Conservation (phyloP, 805 yeast species). For the Candida caryicola region DNA sequence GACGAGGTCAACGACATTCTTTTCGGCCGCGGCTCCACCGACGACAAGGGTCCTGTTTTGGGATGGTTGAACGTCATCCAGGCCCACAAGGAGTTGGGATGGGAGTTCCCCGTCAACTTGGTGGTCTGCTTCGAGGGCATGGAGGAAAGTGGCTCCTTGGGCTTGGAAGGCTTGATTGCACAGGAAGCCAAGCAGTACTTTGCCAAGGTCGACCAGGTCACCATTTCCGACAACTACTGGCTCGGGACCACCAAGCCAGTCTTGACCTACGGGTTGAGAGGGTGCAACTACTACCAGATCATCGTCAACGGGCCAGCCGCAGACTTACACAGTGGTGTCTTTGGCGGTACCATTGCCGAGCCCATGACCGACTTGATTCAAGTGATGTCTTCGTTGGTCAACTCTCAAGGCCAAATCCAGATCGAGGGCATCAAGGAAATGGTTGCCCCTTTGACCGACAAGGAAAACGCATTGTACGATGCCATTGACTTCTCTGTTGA, state of each 20-base stretch:
- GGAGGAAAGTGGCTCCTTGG: slow-evolving; percentile 97
- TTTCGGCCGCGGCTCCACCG: slow-evolving; percentile 93
- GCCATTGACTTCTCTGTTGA: slow-evolving; percentile 79
- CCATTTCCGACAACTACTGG: slow-evolving; percentile 98
- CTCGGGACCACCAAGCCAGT: slow-evolving; percentile 96
- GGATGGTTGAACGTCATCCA: slow-evolving; percentile 94
- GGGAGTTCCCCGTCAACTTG: slow-evolving; percentile 91
- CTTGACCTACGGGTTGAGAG: slow-evolving; percentile 95
- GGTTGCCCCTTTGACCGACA: slow-evolving; percentile 89
- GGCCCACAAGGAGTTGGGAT: slow-evolving; percentile 81
- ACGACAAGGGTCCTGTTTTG: slow-evolving; percentile 96
- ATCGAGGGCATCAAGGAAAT: slow-evolving; percentile 89
- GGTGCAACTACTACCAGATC: slow-evolving; percentile 89
- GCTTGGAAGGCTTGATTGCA: slow-evolving; percentile 80
- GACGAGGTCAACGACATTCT: slow-evolving; percentile 63
- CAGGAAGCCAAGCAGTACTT: slow-evolving; percentile 78
- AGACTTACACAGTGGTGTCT: slow-evolving; percentile 94
- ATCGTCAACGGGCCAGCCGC: slow-evolving; percentile 88
- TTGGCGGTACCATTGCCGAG: slow-evolving; percentile 96
- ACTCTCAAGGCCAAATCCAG: slow-evolving; percentile 74
- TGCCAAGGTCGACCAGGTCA: slow-evolving; percentile 87
- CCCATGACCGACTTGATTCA: slow-evolving; percentile 92
- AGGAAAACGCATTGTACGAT: slow-evolving; percentile 77
- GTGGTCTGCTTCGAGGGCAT: slow-evolving; percentile 95
- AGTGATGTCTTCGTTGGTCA: slow-evolving; percentile 74